These are phyloP conservation scores for Trichosanthes cucumerina DNA, from an alignment of 306 rosid genomes.

Conservation along the genomic window DNA sequence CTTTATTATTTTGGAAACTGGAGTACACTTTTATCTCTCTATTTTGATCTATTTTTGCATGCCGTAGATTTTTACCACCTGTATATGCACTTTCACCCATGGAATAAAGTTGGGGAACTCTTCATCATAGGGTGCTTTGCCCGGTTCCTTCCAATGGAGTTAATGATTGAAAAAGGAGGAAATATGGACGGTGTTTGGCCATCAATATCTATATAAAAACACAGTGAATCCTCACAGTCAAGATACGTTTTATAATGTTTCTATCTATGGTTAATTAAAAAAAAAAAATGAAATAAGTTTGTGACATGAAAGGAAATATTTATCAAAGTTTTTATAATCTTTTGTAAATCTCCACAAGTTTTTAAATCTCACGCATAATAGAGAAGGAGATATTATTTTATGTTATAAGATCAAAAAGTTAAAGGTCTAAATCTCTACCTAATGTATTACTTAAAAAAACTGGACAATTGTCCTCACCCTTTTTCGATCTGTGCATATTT, in stretches of 20 bases:
- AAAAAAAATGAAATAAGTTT: too few species aligned
- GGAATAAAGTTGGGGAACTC: background rate
- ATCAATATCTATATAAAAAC: background rate
- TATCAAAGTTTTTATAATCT: too few species aligned
- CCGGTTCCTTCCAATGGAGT: background rate
- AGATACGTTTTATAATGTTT: background rate
- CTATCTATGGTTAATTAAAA: background rate
- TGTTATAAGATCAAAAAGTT: too few species aligned
- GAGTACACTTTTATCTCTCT: background rate
- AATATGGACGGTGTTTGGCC: background rate
- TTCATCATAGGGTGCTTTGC: background rate
- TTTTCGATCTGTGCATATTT: too few species aligned
- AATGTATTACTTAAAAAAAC: too few species aligned
- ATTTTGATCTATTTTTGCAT: background rate
- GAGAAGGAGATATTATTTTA: too few species aligned
- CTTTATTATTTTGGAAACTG: background rate
- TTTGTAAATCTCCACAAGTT: too few species aligned
- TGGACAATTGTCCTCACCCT: too few species aligned
- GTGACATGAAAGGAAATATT: too few species aligned
- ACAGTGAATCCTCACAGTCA: background rate
- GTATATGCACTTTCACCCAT: background rate
- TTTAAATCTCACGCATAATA: too few species aligned
- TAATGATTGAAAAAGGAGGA: background rate
- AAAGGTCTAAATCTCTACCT: too few species aligned
- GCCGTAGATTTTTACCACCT: background rate